phyloP scores from a whole-genome alignment of 176 grass and related monocot genomes.

The Cymbopogon citratus region DNA sequence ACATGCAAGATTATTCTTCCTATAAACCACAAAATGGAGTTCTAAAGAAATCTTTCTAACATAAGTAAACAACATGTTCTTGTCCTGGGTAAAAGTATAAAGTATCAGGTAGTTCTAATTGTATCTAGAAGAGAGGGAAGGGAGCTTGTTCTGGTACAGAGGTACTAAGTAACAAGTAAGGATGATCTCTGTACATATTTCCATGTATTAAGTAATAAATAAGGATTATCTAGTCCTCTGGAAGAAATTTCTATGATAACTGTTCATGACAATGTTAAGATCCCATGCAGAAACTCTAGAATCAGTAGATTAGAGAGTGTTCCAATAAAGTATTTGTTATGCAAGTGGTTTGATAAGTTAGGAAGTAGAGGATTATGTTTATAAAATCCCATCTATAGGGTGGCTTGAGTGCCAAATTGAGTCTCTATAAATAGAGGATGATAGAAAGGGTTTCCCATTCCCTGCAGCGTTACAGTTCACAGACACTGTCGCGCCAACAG shows the following conservation, averaged over 20 bases:
- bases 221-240: conserved; percentile 5
- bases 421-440: neutral
- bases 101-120: neutral
- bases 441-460: neutral
- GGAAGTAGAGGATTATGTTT: neutral
- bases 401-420: neutral
- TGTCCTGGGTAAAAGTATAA: neutral
- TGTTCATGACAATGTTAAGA: neutral
- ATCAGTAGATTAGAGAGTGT: neutral
- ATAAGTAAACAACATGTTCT: neutral
- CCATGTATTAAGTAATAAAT: conserved; percentile 18
- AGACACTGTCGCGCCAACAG: neutral
- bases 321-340: neutral
- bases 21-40: conserved; percentile 1
- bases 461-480: neutral
- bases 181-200: conserved; percentile 13
- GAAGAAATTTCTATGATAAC: conserved; percentile 4
- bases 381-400: neutral
- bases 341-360: neutral
- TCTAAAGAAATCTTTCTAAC: conserved; percentile 16
- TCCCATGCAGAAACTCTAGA: neutral
- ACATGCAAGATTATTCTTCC: neutral
- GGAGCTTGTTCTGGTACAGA: neutral
- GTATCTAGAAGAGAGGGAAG: neutral
- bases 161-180: neutral